Evolutionary conservation across 2,329 filamentous ascomycete species (phyloP).

Genomic region (Cercospora sp.): DNA sequence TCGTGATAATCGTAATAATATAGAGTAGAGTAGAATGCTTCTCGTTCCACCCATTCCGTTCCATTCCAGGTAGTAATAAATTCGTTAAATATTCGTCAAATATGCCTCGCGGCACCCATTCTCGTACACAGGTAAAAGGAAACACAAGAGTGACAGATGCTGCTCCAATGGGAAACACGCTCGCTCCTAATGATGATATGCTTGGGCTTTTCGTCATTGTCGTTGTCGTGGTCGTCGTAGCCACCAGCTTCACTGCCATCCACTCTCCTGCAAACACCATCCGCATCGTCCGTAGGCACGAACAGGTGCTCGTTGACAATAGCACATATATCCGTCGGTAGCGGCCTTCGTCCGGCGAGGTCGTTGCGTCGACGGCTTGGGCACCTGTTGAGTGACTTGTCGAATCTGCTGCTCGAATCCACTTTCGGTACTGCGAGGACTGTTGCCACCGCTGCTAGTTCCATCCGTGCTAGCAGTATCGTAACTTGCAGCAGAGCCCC

Average conservation of each 20-base stretch:
- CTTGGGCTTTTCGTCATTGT: neutral
- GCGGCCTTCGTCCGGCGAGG: neutral
- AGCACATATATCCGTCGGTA: constrained; percentile 33
- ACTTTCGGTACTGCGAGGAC: constrained; percentile 52
- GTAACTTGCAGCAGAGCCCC: constrained; percentile 42
- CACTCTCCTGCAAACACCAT: constrained; percentile 45
- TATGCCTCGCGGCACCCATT: constrained; percentile 33
- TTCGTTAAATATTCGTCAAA: constrained; percentile 8
- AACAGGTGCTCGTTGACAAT: constrained; percentile 41
- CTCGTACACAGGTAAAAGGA: neutral
- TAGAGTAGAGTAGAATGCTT: neutral
- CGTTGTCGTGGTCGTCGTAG: neutral
- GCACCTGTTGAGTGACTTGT: constrained; percentile 28
- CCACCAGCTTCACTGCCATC: constrained; percentile 35
- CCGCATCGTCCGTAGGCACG: constrained; percentile 46
- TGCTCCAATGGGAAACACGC: too few relatives aligned
- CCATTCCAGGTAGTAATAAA: neutral
- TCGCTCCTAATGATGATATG: neutral
- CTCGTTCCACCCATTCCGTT: too few relatives aligned
- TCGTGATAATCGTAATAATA: neutral
- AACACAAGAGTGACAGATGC: neutral
- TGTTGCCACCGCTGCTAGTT: constrained; percentile 54
- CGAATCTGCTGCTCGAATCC: constrained; percentile 43
- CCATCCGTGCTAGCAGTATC: constrained; percentile 50
- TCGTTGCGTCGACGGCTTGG: constrained; percentile 15